These are phyloP conservation scores for Pseudopithomyces chartarum DNA, from an alignment of 2,329 filamentous ascomycete genomes.

Conservation along the genomic window DNA sequence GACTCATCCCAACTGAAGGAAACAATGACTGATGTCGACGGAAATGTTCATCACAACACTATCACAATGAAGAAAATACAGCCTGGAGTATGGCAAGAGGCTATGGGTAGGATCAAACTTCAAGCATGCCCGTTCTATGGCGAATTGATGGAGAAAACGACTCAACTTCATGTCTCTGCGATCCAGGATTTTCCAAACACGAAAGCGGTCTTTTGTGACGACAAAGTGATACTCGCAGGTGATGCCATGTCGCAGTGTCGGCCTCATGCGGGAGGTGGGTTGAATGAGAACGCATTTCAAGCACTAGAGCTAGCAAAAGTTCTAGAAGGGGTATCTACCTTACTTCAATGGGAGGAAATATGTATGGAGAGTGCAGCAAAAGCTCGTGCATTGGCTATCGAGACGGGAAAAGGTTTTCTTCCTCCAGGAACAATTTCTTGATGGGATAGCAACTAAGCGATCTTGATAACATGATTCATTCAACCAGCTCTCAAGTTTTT, in stretches of 20 bases:
- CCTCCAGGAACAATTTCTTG: background rate
- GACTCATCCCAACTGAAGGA: slow-evolving; percentile 17
- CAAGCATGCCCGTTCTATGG: slow-evolving; percentile 39
- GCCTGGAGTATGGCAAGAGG: slow-evolving; percentile 40
- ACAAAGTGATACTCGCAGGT: slow-evolving; percentile 47
- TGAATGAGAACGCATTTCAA: slow-evolving; percentile 50
- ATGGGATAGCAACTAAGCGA: too few relatives aligned
- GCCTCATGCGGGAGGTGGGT: slow-evolving; percentile 47
- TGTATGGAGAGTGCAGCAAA: background rate
- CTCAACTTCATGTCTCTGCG: slow-evolving; percentile 49
- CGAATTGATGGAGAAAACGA: slow-evolving; percentile 42
- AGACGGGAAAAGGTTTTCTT: background rate
- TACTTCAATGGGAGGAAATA: slow-evolving; percentile 32
- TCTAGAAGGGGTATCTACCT: slow-evolving; percentile 35
- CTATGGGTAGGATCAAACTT: slow-evolving; percentile 24
- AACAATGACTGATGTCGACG: slow-evolving; percentile 47
- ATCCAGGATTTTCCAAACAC: slow-evolving; percentile 45
- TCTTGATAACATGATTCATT: too few relatives aligned
- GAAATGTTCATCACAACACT: slow-evolving; percentile 42
- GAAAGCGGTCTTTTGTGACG: slow-evolving; percentile 39
- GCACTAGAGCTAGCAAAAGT: slow-evolving; percentile 39
- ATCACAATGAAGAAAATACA: slow-evolving; percentile 45
- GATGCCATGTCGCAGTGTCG: slow-evolving; percentile 49
- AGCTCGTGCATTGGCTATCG: background rate
- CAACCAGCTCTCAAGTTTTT: background rate